phyloP scores from a whole-genome alignment of 1,139 yeast species.

The Taiozyma sp. region DNA sequence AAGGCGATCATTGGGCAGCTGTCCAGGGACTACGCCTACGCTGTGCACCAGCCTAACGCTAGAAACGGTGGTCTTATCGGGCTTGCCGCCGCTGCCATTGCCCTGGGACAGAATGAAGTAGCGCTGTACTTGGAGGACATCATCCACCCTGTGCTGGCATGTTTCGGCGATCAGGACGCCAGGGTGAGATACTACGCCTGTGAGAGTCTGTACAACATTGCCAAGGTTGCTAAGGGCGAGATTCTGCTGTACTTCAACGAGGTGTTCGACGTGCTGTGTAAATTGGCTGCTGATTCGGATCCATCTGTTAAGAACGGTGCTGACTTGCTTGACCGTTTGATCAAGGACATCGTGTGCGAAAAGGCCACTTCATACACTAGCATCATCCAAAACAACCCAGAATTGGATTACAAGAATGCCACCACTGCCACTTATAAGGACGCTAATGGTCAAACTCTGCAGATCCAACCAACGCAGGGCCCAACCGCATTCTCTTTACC shows the following conservation, averaged over 20 bases:
- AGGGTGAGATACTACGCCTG: slow-evolving; percentile 96
- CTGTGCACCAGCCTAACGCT: slow-evolving; percentile 73
- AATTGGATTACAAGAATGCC: slow-evolving; percentile 38
- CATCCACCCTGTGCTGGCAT: slow-evolving; percentile 89
- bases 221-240: slow-evolving; percentile 96
- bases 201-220: slow-evolving; percentile 92
- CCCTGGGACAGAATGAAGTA: slow-evolving; percentile 68
- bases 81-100: slow-evolving; percentile 73
- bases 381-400: slow-evolving; percentile 56
- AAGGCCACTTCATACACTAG: slow-evolving; percentile 90
- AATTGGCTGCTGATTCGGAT: slow-evolving; percentile 87
- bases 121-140: slow-evolving; percentile 77
- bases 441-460: slow-evolving; percentile 56
- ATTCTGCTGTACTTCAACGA: slow-evolving; percentile 88
- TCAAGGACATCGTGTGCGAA: slow-evolving; percentile 94
- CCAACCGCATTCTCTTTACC: slow-evolving; percentile 80
- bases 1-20: slow-evolving; percentile 63
- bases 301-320: slow-evolving; percentile 95
- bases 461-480: slow-evolving; percentile 61
- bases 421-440: slow-evolving; percentile 43
- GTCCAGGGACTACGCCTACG: slow-evolving; percentile 67
- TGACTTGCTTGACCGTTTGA: slow-evolving; percentile 81
- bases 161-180: slow-evolving; percentile 96
- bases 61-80: slow-evolving; percentile 77
- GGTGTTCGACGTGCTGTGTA: slow-evolving; percentile 88